Evolutionary conservation across 2,329 filamentous ascomycete genomes (phyloP), one percentile per base, ranked within the genome.

Genomic region (Ambrosiella beaveri): DNA sequence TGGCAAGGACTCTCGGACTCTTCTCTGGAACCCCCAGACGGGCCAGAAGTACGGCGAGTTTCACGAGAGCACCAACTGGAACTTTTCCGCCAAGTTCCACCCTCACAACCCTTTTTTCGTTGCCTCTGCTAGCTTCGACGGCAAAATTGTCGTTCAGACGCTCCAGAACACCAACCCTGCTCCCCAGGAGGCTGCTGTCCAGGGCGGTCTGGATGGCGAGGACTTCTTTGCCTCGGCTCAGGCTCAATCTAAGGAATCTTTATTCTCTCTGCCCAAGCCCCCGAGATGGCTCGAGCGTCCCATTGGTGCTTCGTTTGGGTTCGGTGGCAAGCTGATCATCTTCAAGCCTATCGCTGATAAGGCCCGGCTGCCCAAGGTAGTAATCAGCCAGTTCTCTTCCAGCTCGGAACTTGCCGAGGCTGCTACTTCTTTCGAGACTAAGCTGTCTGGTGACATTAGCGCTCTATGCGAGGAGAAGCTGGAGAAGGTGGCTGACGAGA

Each of bases 1-100:
- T 63, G 94, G 93, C 64, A 97, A 97, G 72, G 93, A 98, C 71
- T 97, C 97, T 68, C 82, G 88, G 65, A 96, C 90, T 1, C 79
- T 98, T 61, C 83, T 93, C 61, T 98, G 94, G 93, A 97, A 97
- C 70, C 88, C 93, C 1, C 86, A 93, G 66, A 95, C 86, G 2
- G 91, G 91, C 57, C 82, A 93, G 67, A 77, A 80, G 11, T 85
- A 89, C 62, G 93, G 94, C 63, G 91, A 97, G 71, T 91, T 97
- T 67, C 90, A 91, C 3, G 88, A 96, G 65, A 90, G 95, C 57
- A 96, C 91, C n/a, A 98, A 97, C 71, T 98, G 93, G 91, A 95
- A 90, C 5, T 98, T 98, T 74, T 84, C 91, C 68, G 95, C 93
- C 4, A 81, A 85, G 62, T 97, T 94, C 78, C 90, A 95, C 69